phyloP scores from a whole-genome alignment of 2,329 filamentous ascomycete species.

The Magnaporthiopsis poae region DNA sequence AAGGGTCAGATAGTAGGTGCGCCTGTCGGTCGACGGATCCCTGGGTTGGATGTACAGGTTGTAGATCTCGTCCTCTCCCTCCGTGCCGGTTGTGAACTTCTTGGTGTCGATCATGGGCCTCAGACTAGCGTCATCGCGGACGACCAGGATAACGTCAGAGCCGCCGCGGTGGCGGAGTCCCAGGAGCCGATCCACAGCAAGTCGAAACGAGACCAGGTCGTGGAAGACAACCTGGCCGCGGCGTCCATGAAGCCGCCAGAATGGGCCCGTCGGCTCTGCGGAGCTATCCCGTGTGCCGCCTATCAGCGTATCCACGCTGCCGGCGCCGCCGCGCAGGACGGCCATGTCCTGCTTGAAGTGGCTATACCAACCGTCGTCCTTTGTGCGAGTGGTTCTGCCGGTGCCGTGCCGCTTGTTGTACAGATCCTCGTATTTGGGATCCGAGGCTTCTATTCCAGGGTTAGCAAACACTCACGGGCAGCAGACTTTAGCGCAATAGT shows the following conservation, averaged over 20 bases:
- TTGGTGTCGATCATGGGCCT: neutral
- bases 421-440: neutral
- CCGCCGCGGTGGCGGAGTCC: neutral
- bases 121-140: neutral
- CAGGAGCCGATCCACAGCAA: conserved; percentile 6
- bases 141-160: neutral
- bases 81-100: neutral
- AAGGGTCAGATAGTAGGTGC: neutral
- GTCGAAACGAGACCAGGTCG: neutral
- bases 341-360: neutral
- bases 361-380: neutral
- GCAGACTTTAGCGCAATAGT: neutral
- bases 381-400: neutral
- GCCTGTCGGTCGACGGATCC: neutral
- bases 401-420: neutral
- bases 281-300: neutral
- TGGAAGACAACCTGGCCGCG: conserved; percentile 1
- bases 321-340: conserved; percentile 1
- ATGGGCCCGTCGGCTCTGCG: neutral
- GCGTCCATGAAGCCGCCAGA: conserved; percentile 3
- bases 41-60: neutral
- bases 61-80: neutral
- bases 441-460: neutral
- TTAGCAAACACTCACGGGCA: neutral
- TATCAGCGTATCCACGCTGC: neutral